Percentiles rank a stretch among this genome's conserved stretches.
Evolutionary conservation across 2,329 filamentous ascomycete species (phyloP).

Genomic region (Furcasterigmium furcatum): DNA sequence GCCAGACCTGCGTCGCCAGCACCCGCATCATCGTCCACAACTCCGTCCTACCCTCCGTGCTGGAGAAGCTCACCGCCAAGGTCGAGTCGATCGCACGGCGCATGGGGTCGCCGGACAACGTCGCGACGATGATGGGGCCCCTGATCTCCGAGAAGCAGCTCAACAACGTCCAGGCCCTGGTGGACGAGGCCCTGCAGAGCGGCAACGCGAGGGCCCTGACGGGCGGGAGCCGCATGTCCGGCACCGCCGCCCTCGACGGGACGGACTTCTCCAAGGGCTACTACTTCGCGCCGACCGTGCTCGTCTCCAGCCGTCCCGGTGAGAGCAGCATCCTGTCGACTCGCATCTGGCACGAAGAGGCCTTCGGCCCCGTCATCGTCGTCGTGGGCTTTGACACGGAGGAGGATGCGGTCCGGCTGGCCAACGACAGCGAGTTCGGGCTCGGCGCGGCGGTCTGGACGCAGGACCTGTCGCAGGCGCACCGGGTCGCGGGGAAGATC

Average conservation of each 20-base stretch:
- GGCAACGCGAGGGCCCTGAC: conserved; percentile 29
- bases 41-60: conserved; percentile 60
- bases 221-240: conserved; percentile 46
- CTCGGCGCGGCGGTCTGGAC: conserved; percentile 79
- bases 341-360: conserved; percentile 75
- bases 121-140: conserved; percentile 60
- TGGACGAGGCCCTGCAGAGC: conserved; percentile 57
- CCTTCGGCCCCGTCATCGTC: conserved; percentile 77
- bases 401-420: conserved; percentile 65
- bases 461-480: conserved; percentile 67
- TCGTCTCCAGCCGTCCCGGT: conserved; percentile 48
- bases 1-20: conserved; percentile 63
- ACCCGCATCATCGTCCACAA: conserved; percentile 75
- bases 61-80: conserved; percentile 61
- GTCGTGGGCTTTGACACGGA: conserved; percentile 74
- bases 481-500: conserved; percentile 68
- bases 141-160: conserved; percentile 62
- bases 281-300: conserved; percentile 78
- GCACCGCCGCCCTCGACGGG: conserved; percentile 44
- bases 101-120: conserved; percentile 55
- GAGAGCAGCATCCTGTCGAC: conserved; percentile 62
- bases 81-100: conserved; percentile 50
- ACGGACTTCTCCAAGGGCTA: conserved; percentile 56
- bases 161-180: conserved; percentile 63
- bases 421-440: conserved; percentile 73